Evolutionary conservation across 2,329 filamentous ascomycete genomes (phyloP).

Genomic region (Penicillium sclerotigenum): DNA sequence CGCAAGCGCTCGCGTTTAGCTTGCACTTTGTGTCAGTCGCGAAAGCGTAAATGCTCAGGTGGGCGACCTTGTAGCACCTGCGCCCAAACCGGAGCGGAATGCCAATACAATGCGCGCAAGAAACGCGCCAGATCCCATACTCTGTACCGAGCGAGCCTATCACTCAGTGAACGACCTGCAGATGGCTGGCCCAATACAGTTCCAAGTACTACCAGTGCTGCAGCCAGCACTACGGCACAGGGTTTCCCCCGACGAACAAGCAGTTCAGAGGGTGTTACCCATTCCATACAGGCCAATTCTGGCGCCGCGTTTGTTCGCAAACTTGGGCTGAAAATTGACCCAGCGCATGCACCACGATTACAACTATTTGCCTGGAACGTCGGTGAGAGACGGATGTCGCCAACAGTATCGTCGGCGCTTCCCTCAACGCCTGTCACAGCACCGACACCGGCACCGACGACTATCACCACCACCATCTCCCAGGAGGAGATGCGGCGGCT

Average conservation of each 20-base stretch:
- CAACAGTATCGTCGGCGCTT: slow-evolving; percentile 10
- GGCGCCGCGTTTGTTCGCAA: slow-evolving; percentile 56
- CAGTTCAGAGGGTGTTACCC: slow-evolving; percentile 4
- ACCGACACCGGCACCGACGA: slow-evolving; percentile 16
- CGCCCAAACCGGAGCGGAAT: slow-evolving; percentile 53
- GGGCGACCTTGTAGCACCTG: slow-evolving; percentile 54
- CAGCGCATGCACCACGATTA: slow-evolving; percentile 52
- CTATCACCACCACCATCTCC: slow-evolving; percentile 49
- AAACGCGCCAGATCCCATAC: slow-evolving; percentile 25
- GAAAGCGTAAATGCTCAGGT: slow-evolving; percentile 58
- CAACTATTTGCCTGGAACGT: slow-evolving; percentile 59
- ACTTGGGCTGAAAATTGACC: slow-evolving; percentile 53
- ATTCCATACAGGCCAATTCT: slow-evolving; percentile 56
- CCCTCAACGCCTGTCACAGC: slow-evolving; percentile 9
- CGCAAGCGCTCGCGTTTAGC: slow-evolving; percentile 46
- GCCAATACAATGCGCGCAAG: slow-evolving; percentile 45
- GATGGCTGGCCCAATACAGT: slow-evolving; percentile 9
- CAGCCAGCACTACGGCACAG: slow-evolving; percentile 8
- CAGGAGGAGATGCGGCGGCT: slow-evolving; percentile 49
- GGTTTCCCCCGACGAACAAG: slow-evolving; percentile 2
- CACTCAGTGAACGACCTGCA: slow-evolving; percentile 10
- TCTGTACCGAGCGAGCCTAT: slow-evolving; percentile 16
- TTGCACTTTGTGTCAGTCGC: slow-evolving; percentile 53
- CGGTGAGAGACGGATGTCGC: slow-evolving; percentile 26
- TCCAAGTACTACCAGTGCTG: background rate